Conservation (phyloP, 257 asterid genomes). For the Ilex aquifolium region DNA sequence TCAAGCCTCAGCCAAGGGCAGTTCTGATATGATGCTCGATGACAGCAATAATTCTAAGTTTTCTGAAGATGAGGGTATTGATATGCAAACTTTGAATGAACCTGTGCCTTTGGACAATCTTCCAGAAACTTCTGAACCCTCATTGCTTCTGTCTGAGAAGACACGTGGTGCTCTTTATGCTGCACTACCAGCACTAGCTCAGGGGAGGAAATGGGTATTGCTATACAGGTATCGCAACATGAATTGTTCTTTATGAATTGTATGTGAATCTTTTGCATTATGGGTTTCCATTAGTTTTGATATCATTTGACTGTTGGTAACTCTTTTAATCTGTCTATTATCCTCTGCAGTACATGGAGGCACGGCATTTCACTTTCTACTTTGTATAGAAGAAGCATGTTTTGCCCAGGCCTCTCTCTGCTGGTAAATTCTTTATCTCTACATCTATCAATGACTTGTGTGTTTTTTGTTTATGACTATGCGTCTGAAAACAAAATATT, state of each 20-base stretch:
- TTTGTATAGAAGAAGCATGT: slow-evolving; percentile 84
- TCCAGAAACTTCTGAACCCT: slow-evolving; percentile 85
- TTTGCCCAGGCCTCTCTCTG: slow-evolving; percentile 86
- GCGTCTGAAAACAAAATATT: too few relatives aligned
- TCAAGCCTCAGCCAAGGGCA: slow-evolving; percentile 41
- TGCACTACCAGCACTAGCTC: slow-evolving; percentile 68
- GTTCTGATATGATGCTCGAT: slow-evolving; percentile 38
- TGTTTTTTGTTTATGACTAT: too few relatives aligned
- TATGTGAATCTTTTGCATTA: slow-evolving; percentile 1
- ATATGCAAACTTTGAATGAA: slow-evolving; percentile 41
- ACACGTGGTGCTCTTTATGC: slow-evolving; percentile 51
- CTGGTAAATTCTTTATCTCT: slow-evolving; percentile 43
- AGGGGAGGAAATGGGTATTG: slow-evolving; percentile 84
- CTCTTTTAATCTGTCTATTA: neutral
- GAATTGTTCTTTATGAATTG: slow-evolving; percentile 5
- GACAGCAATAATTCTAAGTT: slow-evolving; percentile 20
- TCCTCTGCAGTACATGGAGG: slow-evolving; percentile 77
- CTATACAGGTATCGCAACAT: slow-evolving; percentile 58
- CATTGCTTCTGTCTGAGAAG: slow-evolving; percentile 79
- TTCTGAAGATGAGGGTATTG: slow-evolving; percentile 34
- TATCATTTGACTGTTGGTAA: too few relatives aligned
- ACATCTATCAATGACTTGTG: too few relatives aligned
- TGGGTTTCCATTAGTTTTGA: neutral
- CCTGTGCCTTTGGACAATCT: slow-evolving; percentile 25
- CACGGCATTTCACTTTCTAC: slow-evolving; percentile 93